These are phyloP conservation scores for Arthrinium phaeospermum DNA, from an alignment of 2,329 filamentous ascomycete species.

Conservation along the genomic window DNA sequence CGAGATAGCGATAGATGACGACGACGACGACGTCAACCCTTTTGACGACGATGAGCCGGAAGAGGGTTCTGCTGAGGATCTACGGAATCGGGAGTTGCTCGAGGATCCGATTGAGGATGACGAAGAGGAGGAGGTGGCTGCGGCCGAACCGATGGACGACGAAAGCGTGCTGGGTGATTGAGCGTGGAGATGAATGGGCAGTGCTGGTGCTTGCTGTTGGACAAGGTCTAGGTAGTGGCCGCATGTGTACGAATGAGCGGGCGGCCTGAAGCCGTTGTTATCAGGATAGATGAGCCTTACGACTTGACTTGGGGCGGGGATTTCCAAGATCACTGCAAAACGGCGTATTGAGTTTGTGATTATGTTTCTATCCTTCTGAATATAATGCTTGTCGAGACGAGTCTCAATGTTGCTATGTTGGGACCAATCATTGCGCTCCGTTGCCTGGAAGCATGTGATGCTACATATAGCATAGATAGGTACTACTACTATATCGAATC, in stretches of 20 bases:
- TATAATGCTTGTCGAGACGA: constrained; percentile 14
- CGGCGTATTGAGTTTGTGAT: constrained; percentile 16
- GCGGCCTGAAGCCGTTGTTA: constrained; percentile 12
- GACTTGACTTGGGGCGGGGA: constrained; percentile 12
- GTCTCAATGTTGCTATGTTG: neutral
- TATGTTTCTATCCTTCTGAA: constrained; percentile 7
- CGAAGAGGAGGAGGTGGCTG: constrained; percentile 42
- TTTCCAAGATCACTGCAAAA: constrained; percentile 11
- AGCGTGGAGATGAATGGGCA: neutral
- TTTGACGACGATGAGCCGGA: constrained; percentile 58
- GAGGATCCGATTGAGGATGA: constrained; percentile 54
- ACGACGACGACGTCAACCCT: constrained; percentile 48
- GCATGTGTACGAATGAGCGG: constrained; percentile 2
- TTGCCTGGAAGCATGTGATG: neutral
- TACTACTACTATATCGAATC: neutral
- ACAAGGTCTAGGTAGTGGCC: neutral
- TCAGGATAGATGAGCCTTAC: constrained; percentile 16
- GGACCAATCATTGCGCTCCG: neutral
- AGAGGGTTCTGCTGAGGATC: constrained; percentile 64
- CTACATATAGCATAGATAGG: neutral
- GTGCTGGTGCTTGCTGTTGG: neutral
- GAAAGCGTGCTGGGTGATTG: constrained; percentile 30
- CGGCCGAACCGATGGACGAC: constrained; percentile 36
- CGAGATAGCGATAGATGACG: constrained; percentile 52
- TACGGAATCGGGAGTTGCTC: constrained; percentile 59